phyloP scores from a whole-genome alignment of 2,329 filamentous ascomycete species.

The Dryadomyces sulphureus region DNA sequence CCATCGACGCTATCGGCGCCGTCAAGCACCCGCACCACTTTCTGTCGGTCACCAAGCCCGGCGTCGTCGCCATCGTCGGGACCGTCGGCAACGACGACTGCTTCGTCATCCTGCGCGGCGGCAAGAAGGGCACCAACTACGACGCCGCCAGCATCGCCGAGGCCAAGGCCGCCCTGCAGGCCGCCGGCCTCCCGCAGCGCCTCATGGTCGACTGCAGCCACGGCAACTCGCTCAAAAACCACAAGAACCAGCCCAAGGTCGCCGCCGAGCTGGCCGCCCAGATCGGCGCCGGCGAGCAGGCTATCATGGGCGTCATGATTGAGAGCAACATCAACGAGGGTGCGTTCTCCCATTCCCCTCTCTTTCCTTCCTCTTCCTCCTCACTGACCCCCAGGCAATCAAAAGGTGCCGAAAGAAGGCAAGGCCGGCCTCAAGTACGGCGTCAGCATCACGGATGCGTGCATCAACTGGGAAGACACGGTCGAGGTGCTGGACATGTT shows the following conservation, averaged over 20 bases:
- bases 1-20: constrained; percentile 89
- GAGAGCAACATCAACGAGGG: constrained; percentile 95
- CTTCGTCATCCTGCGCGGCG: constrained; percentile 89
- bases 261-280: constrained; percentile 70
- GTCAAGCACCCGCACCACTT: constrained; percentile 91
- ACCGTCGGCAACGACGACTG: constrained; percentile 93
- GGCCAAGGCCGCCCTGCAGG: constrained; percentile 63
- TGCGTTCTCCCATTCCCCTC: constrained; percentile 20
- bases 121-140: constrained; percentile 88
- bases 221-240: constrained; percentile 89
- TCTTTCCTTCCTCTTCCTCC: not conserved
- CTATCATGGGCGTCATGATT: constrained; percentile 97
- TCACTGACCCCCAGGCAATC: constrained; percentile 45
- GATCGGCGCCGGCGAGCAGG: constrained; percentile 68
- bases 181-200: constrained; percentile 58
- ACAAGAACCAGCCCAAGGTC: constrained; percentile 95
- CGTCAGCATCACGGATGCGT: constrained; percentile 94
- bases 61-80: constrained; percentile 85
- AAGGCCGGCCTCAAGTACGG: constrained; percentile 78
- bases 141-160: constrained; percentile 71
- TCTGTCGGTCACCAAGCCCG: constrained; percentile 92
- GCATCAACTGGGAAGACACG: constrained; percentile 89
- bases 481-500: constrained; percentile 62
- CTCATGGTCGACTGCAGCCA: constrained; percentile 98
- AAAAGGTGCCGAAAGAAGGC: constrained; percentile 83